A percentile compares a stretch with the other conserved stretches of the same genome.
Conservation (phyloP, 2,329 filamentous ascomycete species). For the Fusarium ramigenum region DNA sequence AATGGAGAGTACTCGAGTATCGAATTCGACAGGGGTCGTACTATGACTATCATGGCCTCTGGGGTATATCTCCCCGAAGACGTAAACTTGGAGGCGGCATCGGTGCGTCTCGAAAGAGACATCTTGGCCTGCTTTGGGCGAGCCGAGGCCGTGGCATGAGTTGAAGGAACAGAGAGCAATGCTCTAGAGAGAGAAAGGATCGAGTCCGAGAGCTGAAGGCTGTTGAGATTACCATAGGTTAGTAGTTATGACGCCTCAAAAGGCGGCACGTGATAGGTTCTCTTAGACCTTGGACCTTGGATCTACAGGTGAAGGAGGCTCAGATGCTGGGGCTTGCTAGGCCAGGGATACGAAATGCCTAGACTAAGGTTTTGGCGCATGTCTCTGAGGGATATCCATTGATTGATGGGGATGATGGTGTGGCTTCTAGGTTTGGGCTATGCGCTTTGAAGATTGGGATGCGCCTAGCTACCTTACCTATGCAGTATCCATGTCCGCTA, state of each 20-base stretch:
- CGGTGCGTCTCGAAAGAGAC: conserved; percentile 6
- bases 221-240: not conserved
- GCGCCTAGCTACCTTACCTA: not conserved
- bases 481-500: not conserved
- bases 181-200: not conserved
- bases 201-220: not conserved
- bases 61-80: conserved; percentile 13
- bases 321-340: not conserved
- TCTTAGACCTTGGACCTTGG: not conserved
- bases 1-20: not conserved
- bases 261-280: not conserved
- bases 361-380: not conserved
- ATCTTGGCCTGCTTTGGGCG: conserved; percentile 18
- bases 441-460: not conserved
- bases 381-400: conserved; percentile 10
- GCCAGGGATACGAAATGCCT: not conserved
- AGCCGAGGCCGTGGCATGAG: conserved; percentile 8
- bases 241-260: not conserved
- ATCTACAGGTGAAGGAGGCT: not conserved
- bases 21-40: not conserved
- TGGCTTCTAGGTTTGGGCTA: conserved; percentile 16
- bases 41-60: conserved; percentile 33
- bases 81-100: conserved; percentile 7
- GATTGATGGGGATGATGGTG: conserved; percentile 2
- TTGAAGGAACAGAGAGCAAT: not conserved